Evolutionary conservation across 140 eudicot genomes (phyloP).

Genomic region (Cichorium intybus): DNA sequence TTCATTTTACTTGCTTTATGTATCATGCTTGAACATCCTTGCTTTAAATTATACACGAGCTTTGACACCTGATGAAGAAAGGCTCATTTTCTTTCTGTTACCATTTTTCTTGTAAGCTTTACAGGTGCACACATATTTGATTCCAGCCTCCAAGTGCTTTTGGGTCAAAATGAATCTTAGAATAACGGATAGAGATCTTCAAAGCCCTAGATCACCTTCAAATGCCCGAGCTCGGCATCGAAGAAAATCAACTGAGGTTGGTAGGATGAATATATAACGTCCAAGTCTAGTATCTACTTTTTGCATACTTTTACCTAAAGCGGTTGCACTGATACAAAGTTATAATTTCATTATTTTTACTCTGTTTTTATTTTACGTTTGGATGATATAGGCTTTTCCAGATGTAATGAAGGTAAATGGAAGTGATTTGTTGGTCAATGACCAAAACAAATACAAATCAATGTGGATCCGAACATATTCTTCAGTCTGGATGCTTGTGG

Average conservation of each 20-base stretch:
- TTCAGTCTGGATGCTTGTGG: conserved; percentile 71
- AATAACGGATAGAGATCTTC: conserved; percentile 36
- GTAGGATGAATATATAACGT: conserved; percentile 11
- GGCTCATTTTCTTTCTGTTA: not conserved
- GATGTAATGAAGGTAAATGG: conserved; percentile 57
- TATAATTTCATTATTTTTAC: not conserved
- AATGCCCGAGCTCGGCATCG: conserved; percentile 47
- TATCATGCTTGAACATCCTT: not conserved
- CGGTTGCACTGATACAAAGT: not conserved
- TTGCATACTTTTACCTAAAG: not conserved
- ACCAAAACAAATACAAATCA: conserved; percentile 67
- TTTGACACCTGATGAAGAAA: not conserved
- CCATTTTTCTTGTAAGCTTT: conserved; percentile 2
- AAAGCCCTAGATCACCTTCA: conserved; percentile 45
- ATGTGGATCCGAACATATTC: conserved; percentile 80
- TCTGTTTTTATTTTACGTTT: not conserved
- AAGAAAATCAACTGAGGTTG: conserved; percentile 56
- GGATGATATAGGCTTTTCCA: conserved; percentile 43
- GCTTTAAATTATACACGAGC: not conserved
- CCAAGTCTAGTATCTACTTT: not conserved
- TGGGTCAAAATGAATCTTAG: conserved; percentile 19
- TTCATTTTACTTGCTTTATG: not conserved
- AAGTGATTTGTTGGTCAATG: conserved; percentile 50
- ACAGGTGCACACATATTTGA: conserved; percentile 28
- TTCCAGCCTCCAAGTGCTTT: conserved; percentile 9